Evolutionary conservation across 2,329 filamentous ascomycete species (phyloP), one percentile per base, ranked within the genome.

Genomic region (Neofusicoccum umdonicola): DNA sequence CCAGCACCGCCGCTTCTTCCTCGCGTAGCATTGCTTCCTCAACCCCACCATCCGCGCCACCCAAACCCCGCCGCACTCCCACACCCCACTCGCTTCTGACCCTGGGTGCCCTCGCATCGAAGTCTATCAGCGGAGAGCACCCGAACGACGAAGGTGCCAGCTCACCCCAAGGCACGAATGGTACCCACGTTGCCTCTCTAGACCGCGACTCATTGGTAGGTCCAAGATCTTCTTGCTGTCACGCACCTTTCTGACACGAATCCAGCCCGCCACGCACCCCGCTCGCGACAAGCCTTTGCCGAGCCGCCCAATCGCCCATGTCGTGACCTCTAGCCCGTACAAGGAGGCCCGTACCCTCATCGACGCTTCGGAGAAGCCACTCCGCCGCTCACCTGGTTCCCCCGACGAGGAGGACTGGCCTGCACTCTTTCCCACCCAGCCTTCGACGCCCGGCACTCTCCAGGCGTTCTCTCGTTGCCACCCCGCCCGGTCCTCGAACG

Each of bases 221-320:
- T 22, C 13, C 56, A 19, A 60, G 56, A 60, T 47, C 27, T 37
- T 48, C 42, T 9, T 13, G 4, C 22, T 3, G 13, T 22, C 22
- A 13, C 9, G 13, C 12, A 17, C 35, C 62, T 17, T 35, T n/a
- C 51, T 57, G 34, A 63, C 68, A 67, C 37, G 3, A n/a, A 12
- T n/a, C 9, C 17, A 44, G 54, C 39, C 15, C 19, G 8, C 15
- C 3, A 34, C 54, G 9, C 64, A 61, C 11, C 13, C 52, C n/a
- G 41, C 31, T 34, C 41, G 34, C n/a, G 67, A 78, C 39, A 80
- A 80, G 67, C 73, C 76, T n/a, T 69, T 80, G 4, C 78, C 78
- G 8, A 73, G 76, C 45, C 73, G 74, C 9, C 78, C 79, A 2
- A 63, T 77, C 12, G 73, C 70, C 27, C 72, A 75, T 13, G 35